Evolutionary conservation across 371 early-diverging fungal genomes (phyloP).

Genomic region (Haplosporangium sp.): DNA sequence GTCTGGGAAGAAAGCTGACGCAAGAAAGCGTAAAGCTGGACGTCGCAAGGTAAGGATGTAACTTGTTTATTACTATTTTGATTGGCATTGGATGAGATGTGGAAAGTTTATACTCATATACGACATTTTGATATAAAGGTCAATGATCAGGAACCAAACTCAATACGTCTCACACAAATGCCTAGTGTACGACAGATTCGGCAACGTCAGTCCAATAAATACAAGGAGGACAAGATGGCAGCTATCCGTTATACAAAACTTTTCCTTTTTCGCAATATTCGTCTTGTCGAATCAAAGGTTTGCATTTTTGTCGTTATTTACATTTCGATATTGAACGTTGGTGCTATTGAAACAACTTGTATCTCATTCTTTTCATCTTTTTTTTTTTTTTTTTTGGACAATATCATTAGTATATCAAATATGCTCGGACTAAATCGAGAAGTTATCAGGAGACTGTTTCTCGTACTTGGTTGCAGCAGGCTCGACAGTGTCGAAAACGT

Average conservation of each 20-base stretch:
- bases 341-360: no score
- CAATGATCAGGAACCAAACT: constrained; percentile 22
- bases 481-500: constrained; percentile 47
- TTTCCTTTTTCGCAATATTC: constrained; percentile 53
- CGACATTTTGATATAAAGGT: constrained; percentile 3
- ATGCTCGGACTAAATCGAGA: constrained; percentile 50
- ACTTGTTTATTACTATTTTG: no score
- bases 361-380: background rate
- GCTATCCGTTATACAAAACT: constrained; percentile 47
- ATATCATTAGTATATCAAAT: constrained; percentile 34
- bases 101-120: no score
- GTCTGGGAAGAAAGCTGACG: constrained; percentile 27
- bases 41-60: constrained; percentile 25
- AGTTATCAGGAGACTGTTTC: constrained; percentile 40
- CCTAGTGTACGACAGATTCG: constrained; percentile 44
- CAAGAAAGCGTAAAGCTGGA: constrained; percentile 39
- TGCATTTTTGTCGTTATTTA: background rate
- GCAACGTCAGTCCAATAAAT: constrained; percentile 44
- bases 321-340: background rate
- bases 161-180: constrained; percentile 36
- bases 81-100: no score
- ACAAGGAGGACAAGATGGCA: constrained; percentile 46
- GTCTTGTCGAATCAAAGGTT: constrained; percentile 46
- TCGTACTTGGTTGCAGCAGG: constrained; percentile 24
- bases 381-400: no score